A percentile compares a stretch with the other conserved stretches of the same genome.
Evolutionary conservation across 345 rosid genomes (phyloP).

Genomic region (Brassica carinata): DNA sequence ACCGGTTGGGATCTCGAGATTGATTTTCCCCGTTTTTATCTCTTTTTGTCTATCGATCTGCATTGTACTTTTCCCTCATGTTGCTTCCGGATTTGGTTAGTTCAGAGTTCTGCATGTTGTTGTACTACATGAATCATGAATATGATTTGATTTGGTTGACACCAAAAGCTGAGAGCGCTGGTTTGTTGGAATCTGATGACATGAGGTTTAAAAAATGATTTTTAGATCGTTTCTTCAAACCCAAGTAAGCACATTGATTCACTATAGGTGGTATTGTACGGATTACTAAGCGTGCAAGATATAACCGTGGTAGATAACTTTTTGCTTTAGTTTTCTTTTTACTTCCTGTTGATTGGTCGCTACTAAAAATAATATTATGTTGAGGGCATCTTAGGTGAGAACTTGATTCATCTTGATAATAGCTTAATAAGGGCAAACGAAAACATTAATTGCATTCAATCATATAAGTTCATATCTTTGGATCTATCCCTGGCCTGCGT

Average conservation of each 20-base stretch:
- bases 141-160: not conserved
- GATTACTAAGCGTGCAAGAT: not conserved
- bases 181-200: conserved; percentile 13
- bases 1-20: conserved; percentile 28
- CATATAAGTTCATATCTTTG: not conserved
- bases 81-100: not conserved
- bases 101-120: conserved; percentile 18
- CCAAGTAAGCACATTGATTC: conserved; percentile 32
- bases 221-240: conserved; percentile 28
- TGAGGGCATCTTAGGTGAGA: not conserved
- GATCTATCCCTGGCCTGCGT: not conserved
- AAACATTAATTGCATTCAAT: not conserved
- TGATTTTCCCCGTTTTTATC: conserved; percentile 1
- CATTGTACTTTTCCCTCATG: conserved; percentile 3
- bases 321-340: not conserved
- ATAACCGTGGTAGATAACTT: too few species aligned
- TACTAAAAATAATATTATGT: not conserved
- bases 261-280: not conserved
- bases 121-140: conserved; percentile 5
- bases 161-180: not conserved
- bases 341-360: not conserved
- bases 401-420: conserved; percentile 4
- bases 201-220: not conserved
- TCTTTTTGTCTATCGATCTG: conserved; percentile 16
- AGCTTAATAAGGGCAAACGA: not conserved